phyloP scores from a whole-genome alignment of 306 rosid species.

The Corylus heterophylla region DNA sequence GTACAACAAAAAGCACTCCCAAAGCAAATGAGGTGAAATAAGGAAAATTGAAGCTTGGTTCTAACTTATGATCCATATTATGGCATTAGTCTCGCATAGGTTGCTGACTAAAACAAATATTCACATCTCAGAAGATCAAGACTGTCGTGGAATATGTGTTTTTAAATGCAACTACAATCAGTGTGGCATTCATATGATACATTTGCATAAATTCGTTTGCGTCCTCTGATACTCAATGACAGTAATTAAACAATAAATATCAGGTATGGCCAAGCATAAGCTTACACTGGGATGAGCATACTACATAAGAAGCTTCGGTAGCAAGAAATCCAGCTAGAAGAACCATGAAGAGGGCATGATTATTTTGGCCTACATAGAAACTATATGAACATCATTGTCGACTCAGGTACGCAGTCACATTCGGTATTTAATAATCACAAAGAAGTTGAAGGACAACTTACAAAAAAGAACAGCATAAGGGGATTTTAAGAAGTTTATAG shows the following conservation, averaged over 20 bases:
- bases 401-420: not conserved
- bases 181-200: not conserved
- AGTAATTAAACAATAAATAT: not conserved
- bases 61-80: not conserved
- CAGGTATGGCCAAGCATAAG: not conserved
- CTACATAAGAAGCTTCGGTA: conserved; percentile 45
- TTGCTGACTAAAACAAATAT: not conserved
- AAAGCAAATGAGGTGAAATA: not conserved
- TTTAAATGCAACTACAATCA: not conserved
- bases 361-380: conserved; percentile 48
- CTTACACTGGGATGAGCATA: conserved; percentile 45
- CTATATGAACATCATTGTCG: not conserved
- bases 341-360: conserved; percentile 41
- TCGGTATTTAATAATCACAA: not conserved
- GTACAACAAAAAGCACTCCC: not conserved
- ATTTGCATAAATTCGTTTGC: not conserved
- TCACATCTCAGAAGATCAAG: not conserved
- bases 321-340: conserved; percentile 45
- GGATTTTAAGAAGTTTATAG: not conserved
- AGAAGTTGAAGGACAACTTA: not conserved
- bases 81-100: not conserved
- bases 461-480: conserved; percentile 9
- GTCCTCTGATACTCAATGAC: not conserved
- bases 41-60: not conserved
- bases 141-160: not conserved